Evolutionary conservation across 805 yeast species (phyloP).

Genomic region (Cyberlindnera japonica): DNA sequence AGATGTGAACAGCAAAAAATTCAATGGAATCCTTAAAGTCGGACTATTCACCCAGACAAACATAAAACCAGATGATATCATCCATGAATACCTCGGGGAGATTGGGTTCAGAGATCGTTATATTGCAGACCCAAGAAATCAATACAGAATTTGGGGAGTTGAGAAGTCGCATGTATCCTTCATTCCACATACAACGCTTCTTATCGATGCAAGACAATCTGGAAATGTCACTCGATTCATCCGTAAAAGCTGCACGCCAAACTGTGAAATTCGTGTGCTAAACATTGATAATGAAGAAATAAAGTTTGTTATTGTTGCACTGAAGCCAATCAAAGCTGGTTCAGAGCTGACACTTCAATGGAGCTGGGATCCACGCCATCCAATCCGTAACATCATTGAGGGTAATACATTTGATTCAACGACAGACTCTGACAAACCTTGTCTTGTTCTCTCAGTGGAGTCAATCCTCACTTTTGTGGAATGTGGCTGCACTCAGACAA

Average conservation of each 20-base stretch:
- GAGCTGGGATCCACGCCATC: conserved; percentile 86
- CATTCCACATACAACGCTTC: conserved; percentile 57
- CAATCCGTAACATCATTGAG: conserved; percentile 53
- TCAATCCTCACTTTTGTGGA: conserved; percentile 58
- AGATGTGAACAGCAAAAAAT: conserved; percentile 53
- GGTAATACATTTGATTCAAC: conserved; percentile 49
- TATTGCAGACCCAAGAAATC: conserved; percentile 63
- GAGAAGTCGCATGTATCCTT: conserved; percentile 56
- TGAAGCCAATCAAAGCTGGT: conserved; percentile 53
- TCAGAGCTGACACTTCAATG: conserved; percentile 76
- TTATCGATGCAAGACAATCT: conserved; percentile 70
- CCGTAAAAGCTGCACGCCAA: conserved; percentile 73
- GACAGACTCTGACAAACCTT: conserved; percentile 48
- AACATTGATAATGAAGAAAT: conserved; percentile 35
- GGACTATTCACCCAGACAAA: conserved; percentile 48
- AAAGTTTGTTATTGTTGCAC: conserved; percentile 55
- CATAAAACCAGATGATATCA: conserved; percentile 44
- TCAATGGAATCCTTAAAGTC: conserved; percentile 60
- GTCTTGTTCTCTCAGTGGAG: conserved; percentile 58
- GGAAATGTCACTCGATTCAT: conserved; percentile 77
- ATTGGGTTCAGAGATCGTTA: conserved; percentile 64
- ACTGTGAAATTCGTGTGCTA: conserved; percentile 58
- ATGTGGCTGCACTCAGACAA: conserved; percentile 51
- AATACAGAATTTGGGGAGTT: conserved; percentile 71
- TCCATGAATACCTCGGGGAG: conserved; percentile 71